Base-by-base conservation (phyloP, 148 eudicot genomes). In the Vaccinium macrocarpon region DNA sequence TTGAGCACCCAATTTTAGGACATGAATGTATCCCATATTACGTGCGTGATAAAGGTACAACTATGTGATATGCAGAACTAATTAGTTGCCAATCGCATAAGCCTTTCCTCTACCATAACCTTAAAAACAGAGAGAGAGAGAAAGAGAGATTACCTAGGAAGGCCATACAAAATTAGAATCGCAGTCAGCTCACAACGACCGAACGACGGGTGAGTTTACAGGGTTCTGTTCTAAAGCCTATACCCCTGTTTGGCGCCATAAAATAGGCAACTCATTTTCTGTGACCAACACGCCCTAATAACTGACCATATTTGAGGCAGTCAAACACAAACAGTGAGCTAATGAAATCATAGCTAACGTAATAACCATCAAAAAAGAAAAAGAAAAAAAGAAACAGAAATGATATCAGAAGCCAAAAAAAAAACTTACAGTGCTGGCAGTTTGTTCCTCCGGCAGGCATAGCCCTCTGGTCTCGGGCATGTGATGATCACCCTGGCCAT, bases 381-480 rank as follows among this genome's bases (percentile, higher is more conserved):
- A 35, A 27, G 8, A 76, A 14, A 76, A 14, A 27, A n/a, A 35
- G 38, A 35, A 1, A 35, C 9, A 32, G 52, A 79, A 84, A 21
- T 73, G 68, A 25, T 16, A 62, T 9, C 10, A 62, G 23, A 56
- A n/a, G 29, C 35, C 1, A 35, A 35, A 35, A 35, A 35, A 2
- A 52, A 62, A 59, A 82, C n/a, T n/a, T n/a, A n/a, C n/a, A n/a
- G n/a, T n/a, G n/a, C n/a, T 93, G 71, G 95, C 91, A 52, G 99
- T 97, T 85, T 94, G 99, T 89, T 95, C 99, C 89, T 97, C 99
- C 32, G 98, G 95, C 23, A n/a, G 91, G 91, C 99, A 97, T 82
- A 97, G 99, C 78, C 99, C 99, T 94, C 99, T 93, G 50, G 99
- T 97, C 88, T 97, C 99, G 9, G 99, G 96, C 91, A 97, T 57